Evolutionary conservation across 1,139 yeast species (phyloP).

Genomic region (Suhomyces terraborum): DNA sequence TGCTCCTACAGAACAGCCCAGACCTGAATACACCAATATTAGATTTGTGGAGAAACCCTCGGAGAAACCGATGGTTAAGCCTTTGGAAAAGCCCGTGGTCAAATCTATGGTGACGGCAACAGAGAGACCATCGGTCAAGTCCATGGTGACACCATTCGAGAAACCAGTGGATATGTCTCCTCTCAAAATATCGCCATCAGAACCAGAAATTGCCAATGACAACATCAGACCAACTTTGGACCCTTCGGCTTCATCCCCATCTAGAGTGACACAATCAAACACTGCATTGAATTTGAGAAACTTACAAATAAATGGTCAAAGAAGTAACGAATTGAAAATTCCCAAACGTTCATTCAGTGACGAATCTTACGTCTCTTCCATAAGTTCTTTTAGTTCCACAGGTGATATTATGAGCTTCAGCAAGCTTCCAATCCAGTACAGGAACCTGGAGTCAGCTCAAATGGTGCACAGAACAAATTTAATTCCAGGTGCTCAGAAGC

Average conservation of each 20-base stretch:
- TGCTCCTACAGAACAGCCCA: not conserved
- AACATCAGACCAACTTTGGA: not conserved
- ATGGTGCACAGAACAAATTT: conserved; percentile 5
- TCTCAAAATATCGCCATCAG: not conserved
- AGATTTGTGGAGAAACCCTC: not conserved
- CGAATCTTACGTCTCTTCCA: conserved; percentile 42
- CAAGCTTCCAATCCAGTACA: conserved; percentile 10
- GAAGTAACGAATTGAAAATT: conserved; percentile 17
- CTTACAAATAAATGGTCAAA: conserved; percentile 3
- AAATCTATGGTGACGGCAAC: too few relatives aligned
- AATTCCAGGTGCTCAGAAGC: conserved; percentile 1
- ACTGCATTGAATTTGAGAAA: conserved; percentile 5
- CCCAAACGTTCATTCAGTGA: conserved; percentile 41
- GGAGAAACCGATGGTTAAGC: too few relatives aligned
- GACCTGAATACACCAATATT: conserved; percentile 12
- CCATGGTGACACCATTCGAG: too few relatives aligned
- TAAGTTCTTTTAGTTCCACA: conserved; percentile 41
- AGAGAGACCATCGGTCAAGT: too few relatives aligned
- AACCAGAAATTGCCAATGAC: not conserved
- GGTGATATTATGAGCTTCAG: conserved; percentile 34
- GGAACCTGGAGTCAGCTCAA: conserved; percentile 6
- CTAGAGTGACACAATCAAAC: conserved; percentile 1
- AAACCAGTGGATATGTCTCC: too few relatives aligned
- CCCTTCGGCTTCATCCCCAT: not conserved
- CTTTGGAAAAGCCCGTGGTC: too few relatives aligned